Percentiles rank a stretch among this genome's conserved stretches.
Conservation (phyloP, 1,284 basidiomycete genomes). For the Rhodotorula sp. region DNA sequence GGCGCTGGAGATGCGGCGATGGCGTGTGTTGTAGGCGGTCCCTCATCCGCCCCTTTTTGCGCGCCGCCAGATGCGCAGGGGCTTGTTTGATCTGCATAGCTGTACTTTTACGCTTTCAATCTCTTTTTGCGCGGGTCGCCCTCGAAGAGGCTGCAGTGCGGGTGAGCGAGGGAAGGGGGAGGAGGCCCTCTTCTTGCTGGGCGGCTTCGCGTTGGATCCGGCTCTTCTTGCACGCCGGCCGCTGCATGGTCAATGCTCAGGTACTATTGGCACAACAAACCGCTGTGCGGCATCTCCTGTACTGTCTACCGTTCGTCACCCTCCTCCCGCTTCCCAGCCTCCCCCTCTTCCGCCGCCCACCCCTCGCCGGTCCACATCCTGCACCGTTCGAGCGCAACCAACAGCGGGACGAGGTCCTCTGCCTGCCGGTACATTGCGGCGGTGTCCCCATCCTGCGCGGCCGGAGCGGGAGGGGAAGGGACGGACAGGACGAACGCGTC, state of each 20-base stretch:
- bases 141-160: too few species aligned
- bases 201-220: too few species aligned
- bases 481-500: background rate
- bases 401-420: background rate
- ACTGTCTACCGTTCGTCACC: too few species aligned
- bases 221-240: too few species aligned
- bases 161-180: too few species aligned
- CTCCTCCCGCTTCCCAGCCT: background rate
- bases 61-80: background rate
- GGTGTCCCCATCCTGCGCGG: background rate
- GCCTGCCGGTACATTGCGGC: background rate
- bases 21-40: slow-evolving; percentile 1
- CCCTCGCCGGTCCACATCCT: slow-evolving; percentile 1
- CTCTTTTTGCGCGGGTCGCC: too few species aligned
- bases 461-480: background rate
- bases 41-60: background rate
- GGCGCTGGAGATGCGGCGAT: background rate
- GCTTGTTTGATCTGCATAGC: slow-evolving; percentile 2
- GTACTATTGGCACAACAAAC: too few species aligned
- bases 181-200: background rate
- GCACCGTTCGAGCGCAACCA: slow-evolving; percentile 1
- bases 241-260: too few species aligned
- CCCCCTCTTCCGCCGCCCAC: background rate
- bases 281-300: too few species aligned
- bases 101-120: background rate